phyloP scores from a whole-genome alignment of 2,329 filamentous ascomycete genomes.

The Sclerotiophoma versabilis region DNA sequence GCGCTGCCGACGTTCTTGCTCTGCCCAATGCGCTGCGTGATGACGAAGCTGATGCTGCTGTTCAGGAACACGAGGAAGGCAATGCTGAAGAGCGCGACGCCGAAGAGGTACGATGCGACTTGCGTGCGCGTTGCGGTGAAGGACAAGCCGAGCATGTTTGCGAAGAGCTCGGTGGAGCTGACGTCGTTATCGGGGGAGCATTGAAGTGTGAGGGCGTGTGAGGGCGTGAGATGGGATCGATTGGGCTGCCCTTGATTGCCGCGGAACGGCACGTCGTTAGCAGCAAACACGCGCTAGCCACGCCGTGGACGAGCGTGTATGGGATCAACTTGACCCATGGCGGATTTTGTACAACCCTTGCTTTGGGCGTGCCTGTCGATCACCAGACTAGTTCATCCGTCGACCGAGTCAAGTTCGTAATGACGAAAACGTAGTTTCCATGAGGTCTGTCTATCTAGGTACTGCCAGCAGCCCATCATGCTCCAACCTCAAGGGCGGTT shows the following conservation, averaged over 20 bases:
- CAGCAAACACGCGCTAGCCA: conserved; percentile 19
- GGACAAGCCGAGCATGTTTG: conserved; percentile 46
- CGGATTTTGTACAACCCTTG: conserved; percentile 3
- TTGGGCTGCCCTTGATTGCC: conserved; percentile 13
- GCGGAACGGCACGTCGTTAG: conserved; percentile 10
- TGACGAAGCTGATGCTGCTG: conserved; percentile 81
- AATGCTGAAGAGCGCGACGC: conserved; percentile 85
- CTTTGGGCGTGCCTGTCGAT: conserved; percentile 4
- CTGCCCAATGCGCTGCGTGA: conserved; percentile 80
- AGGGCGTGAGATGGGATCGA: conserved; percentile 7
- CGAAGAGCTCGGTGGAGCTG: conserved; percentile 33
- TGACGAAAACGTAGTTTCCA: neutral
- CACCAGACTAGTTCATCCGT: neutral
- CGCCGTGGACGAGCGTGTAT: conserved; percentile 7
- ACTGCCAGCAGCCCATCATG: neutral
- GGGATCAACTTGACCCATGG: conserved; percentile 1
- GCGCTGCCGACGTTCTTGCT: conserved; percentile 77
- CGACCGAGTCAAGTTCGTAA: neutral
- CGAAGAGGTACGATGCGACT: conserved; percentile 75
- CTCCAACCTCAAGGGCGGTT: conserved; percentile 1
- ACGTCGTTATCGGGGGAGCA: conserved; percentile 13
- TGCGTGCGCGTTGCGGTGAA: conserved; percentile 67
- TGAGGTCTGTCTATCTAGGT: neutral
- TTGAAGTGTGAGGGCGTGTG: conserved; percentile 6
- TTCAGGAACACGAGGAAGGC: conserved; percentile 91